phyloP scores from a whole-genome alignment of 73 alveolate species.

The Effrenium voratum region DNA sequence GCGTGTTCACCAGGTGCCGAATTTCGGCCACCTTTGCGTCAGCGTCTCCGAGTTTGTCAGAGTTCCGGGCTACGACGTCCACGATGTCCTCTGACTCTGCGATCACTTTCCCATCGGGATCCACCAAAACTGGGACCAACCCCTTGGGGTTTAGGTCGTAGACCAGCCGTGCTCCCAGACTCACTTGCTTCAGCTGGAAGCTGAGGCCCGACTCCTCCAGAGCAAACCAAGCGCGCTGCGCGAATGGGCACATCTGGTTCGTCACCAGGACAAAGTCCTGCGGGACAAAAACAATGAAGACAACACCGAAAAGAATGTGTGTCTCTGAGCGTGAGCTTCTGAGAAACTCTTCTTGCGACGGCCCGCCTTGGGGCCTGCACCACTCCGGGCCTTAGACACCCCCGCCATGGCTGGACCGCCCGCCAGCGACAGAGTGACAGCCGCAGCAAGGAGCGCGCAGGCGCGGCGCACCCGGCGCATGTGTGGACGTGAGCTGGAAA shows the following conservation, averaged over 20 bases:
- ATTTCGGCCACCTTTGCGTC: slow-evolving; percentile 9
- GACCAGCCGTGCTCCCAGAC: slow-evolving; percentile 65
- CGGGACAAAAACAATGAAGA: too few relatives aligned
- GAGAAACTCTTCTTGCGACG: too few relatives aligned
- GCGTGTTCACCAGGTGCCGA: slow-evolving; percentile 70
- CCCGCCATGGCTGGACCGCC: too few relatives aligned
- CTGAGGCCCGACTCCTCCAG: slow-evolving; percentile 83
- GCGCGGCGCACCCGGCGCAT: too few relatives aligned
- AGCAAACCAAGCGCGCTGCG: slow-evolving; percentile 88
- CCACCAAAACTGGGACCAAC: slow-evolving; percentile 85
- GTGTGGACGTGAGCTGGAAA: too few relatives aligned
- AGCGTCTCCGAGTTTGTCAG: background rate
- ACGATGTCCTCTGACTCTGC: slow-evolving; percentile 93
- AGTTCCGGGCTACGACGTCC: background rate
- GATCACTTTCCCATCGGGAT: slow-evolving; percentile 62
- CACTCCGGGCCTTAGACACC: slow-evolving; percentile 49
- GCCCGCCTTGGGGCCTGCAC: slow-evolving; percentile 55
- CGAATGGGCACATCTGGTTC: slow-evolving; percentile 84
- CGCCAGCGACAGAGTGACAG: too few relatives aligned
- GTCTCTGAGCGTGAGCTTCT: too few relatives aligned
- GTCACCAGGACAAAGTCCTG: slow-evolving; percentile 48
- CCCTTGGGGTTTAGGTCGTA: slow-evolving; percentile 79
- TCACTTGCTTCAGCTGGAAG: slow-evolving; percentile 45
- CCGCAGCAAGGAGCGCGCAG: too few relatives aligned
- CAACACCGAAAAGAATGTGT: too few relatives aligned